phyloP scores from a whole-genome alignment of 2,329 filamentous ascomycete species.

The Aspergillus ustus region DNA sequence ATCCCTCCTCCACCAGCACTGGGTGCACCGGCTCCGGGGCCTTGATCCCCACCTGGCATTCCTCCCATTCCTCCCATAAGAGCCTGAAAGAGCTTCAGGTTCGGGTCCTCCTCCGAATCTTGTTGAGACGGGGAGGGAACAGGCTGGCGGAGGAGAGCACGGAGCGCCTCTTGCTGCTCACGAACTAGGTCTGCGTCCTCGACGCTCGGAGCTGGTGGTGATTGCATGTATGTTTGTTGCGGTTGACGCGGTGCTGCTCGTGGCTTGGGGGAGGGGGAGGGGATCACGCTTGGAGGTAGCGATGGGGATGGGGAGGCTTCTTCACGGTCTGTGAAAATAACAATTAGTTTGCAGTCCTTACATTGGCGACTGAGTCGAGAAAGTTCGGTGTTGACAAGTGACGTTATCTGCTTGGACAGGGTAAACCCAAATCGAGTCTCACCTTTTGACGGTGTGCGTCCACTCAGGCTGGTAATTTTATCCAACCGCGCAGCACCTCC shows the following conservation, averaged over 20 bases:
- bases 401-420: neutral
- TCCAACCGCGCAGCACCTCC: conserved; percentile 63
- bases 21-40: neutral
- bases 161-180: conserved; percentile 49
- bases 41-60: conserved; percentile 26
- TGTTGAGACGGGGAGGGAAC: conserved; percentile 29
- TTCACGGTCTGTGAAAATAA: conserved; percentile 27
- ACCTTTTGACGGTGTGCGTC: conserved; percentile 51
- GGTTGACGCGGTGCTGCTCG: conserved; percentile 20
- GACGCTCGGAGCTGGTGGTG: conserved; percentile 7
- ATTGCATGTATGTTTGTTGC: conserved; percentile 11
- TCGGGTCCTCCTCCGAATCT: conserved; percentile 37
- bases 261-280: conserved; percentile 16
- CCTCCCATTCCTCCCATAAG: conserved; percentile 42
- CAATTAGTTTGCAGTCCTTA: conserved; percentile 17
- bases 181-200: conserved; percentile 40
- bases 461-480: conserved; percentile 65
- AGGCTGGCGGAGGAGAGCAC: conserved; percentile 43
- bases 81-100: conserved; percentile 42
- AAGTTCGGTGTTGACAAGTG: neutral
- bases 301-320: conserved; percentile 36
- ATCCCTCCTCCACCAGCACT: neutral
- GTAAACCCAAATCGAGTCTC: conserved; percentile 15
- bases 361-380: neutral
- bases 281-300: conserved; percentile 26